These are phyloP conservation scores for Flaveria trinervia DNA, from an alignment of 129 eudicot species.

Conservation along the genomic window DNA sequence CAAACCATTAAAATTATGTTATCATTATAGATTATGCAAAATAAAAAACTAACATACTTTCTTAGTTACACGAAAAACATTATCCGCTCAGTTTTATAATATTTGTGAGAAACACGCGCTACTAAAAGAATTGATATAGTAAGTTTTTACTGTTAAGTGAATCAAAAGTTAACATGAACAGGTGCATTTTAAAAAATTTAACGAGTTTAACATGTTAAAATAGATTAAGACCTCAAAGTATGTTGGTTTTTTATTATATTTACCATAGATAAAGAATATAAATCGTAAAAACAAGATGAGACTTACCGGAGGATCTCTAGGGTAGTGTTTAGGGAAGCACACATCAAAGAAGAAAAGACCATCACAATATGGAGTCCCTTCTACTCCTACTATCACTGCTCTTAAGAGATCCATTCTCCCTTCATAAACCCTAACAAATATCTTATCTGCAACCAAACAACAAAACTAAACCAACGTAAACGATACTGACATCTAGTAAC, in stretches of 20 bases:
- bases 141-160: not conserved
- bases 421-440: slow-evolving; percentile 83
- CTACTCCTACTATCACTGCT: slow-evolving; percentile 82
- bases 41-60: not conserved
- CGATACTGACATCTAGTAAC: not conserved
- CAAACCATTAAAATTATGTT: not conserved
- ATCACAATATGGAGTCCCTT: slow-evolving; percentile 94
- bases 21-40: not conserved
- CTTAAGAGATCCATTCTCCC: slow-evolving; percentile 88
- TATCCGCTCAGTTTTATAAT: not conserved
- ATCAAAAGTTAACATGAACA: no score
- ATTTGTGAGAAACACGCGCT: not conserved
- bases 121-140: not conserved
- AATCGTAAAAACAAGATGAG: not conserved
- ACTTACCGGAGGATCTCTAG: slow-evolving; percentile 74
- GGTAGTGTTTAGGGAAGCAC: slow-evolving; percentile 61
- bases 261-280: no score
- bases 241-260: no score
- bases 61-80: not conserved
- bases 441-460: slow-evolving; percentile 44
- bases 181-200: no score
- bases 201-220: no score
- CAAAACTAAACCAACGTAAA: not conserved
- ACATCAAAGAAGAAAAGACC: slow-evolving; percentile 89
- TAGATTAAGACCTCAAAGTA: no score